These are phyloP conservation scores for Allium fistulosum DNA, from an alignment of 106 monocot genomes.

Conservation along the genomic window DNA sequence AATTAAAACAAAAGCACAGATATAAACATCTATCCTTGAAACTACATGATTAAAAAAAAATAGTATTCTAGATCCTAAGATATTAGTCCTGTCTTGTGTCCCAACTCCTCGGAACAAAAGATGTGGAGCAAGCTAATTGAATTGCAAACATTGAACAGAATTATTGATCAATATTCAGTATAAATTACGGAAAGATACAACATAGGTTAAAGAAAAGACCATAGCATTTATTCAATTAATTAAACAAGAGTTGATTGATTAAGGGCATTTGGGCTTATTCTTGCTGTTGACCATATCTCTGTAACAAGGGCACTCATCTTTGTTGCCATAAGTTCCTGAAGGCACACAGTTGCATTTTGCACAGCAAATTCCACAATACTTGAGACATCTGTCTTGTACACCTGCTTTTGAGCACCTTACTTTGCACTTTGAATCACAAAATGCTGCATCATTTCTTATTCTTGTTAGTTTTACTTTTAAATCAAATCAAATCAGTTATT, in stretches of 20 bases:
- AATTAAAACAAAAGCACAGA: too few relatives aligned
- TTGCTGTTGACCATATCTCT: conserved; percentile 52
- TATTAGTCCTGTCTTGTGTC: too few relatives aligned
- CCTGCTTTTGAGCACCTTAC: conserved; percentile 62
- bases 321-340: conserved; percentile 79
- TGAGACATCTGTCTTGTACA: conserved; percentile 46
- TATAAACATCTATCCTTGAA: too few relatives aligned
- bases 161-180: too few relatives aligned
- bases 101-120: too few relatives aligned
- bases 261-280: conserved; percentile 68
- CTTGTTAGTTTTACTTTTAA: not conserved
- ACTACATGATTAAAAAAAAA: too few relatives aligned
- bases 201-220: too few relatives aligned
- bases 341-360: conserved; percentile 59
- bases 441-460: conserved; percentile 15
- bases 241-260: not conserved
- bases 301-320: conserved; percentile 88
- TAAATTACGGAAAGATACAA: too few relatives aligned
- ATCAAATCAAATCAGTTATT: not conserved
- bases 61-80: too few relatives aligned
- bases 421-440: conserved; percentile 60
- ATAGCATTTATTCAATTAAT: not conserved
- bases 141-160: too few relatives aligned
- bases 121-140: too few relatives aligned
- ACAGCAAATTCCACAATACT: conserved; percentile 68